These are phyloP conservation scores for Aegilops speltoides DNA, from an alignment of 176 grass and related monocot species.

Conservation along the genomic window DNA sequence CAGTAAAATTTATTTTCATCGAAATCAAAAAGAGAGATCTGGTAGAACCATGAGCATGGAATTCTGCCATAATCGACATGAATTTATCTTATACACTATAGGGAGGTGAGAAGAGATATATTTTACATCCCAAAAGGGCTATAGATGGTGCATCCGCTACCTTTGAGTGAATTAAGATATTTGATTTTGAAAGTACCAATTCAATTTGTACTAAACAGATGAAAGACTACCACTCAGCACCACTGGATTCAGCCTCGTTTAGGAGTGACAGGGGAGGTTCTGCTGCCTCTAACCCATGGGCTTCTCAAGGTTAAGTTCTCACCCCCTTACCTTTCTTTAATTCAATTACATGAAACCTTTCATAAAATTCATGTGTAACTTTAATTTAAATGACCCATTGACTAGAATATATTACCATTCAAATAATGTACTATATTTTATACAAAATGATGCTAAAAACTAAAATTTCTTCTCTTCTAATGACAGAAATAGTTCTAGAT, in stretches of 20 bases:
- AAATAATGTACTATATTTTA: background rate
- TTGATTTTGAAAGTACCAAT: background rate
- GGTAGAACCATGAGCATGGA: too few species aligned
- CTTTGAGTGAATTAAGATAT: background rate
- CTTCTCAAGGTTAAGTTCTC: slow-evolving; percentile 64
- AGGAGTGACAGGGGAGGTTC: slow-evolving; percentile 31
- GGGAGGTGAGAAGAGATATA: too few species aligned
- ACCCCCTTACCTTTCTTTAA: background rate
- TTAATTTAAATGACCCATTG: background rate
- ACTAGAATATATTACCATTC: background rate
- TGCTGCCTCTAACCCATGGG: slow-evolving; percentile 57
- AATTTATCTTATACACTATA: too few species aligned
- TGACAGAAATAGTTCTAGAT: slow-evolving; percentile 60
- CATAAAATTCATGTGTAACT: background rate
- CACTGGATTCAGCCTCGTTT: slow-evolving; percentile 46
- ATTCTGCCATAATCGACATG: too few species aligned
- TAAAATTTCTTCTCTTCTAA: background rate
- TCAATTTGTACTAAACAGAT: slow-evolving; percentile 48
- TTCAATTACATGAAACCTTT: background rate
- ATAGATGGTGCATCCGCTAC: too few species aligned
- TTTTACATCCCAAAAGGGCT: too few species aligned
- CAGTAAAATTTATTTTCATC: too few species aligned
- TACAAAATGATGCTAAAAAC: background rate
- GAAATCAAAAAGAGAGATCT: too few species aligned
- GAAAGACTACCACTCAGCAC: slow-evolving; percentile 85